These are phyloP conservation scores for Capronia coronata DNA, from an alignment of 2,329 filamentous ascomycete genomes.

Conservation along the genomic window DNA sequence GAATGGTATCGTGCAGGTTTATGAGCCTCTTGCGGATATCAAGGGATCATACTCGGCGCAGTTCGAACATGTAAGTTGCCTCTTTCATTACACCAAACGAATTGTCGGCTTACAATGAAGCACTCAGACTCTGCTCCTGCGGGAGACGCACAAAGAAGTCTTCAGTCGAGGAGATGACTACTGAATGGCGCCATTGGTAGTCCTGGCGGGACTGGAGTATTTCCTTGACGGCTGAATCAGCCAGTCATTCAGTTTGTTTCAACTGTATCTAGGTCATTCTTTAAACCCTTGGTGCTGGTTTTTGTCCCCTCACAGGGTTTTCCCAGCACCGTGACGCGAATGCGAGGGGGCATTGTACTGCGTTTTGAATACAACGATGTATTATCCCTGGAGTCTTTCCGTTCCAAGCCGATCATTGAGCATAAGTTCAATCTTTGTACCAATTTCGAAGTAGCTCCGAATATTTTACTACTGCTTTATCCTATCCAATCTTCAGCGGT, in stretches of 20 bases:
- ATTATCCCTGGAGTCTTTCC: too few species aligned
- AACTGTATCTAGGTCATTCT: slow-evolving; percentile 5
- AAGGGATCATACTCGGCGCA: slow-evolving; percentile 58
- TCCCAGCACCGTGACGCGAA: slow-evolving; percentile 21
- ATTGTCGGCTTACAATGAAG: slow-evolving; percentile 9
- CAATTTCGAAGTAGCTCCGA: too few species aligned
- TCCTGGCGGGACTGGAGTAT: neutral
- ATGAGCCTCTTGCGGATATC: slow-evolving; percentile 52
- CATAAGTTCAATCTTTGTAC: too few species aligned
- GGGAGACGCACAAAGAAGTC: slow-evolving; percentile 42
- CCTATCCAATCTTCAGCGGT: too few species aligned
- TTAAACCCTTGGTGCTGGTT: slow-evolving; percentile 26
- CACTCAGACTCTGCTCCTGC: slow-evolving; percentile 34
- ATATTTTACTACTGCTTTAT: too few species aligned
- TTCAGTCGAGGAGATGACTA: slow-evolving; percentile 51
- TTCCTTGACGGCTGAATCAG: neutral
- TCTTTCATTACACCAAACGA: neutral
- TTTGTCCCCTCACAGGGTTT: slow-evolving; percentile 18
- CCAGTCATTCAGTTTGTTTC: neutral
- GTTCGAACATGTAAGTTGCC: slow-evolving; percentile 50
- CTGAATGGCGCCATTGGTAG: slow-evolving; percentile 27
- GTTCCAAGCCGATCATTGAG: too few species aligned
- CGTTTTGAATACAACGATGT: too few species aligned
- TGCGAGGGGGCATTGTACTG: slow-evolving; percentile 13
- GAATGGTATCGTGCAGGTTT: slow-evolving; percentile 52